Percentiles rank a stretch among this genome's conserved stretches.
Evolutionary conservation across 73 alveolate genomes (phyloP).

Genomic region (Paramecium pentaurelia): DNA sequence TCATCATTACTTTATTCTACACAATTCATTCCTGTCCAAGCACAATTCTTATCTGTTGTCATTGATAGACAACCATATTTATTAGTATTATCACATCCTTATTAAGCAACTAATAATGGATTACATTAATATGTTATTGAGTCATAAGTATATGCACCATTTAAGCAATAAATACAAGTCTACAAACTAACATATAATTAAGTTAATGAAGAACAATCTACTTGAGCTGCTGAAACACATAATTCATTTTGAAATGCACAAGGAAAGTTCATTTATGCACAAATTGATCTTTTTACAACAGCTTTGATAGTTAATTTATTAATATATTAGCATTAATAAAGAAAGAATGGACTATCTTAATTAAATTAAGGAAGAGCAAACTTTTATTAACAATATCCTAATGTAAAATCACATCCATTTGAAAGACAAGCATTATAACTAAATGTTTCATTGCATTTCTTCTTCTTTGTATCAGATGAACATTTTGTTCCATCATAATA

Average conservation of each 20-base stretch:
- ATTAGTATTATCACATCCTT: not conserved
- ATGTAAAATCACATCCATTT: slow-evolving; percentile 10
- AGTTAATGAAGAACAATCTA: not conserved
- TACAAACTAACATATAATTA: not conserved
- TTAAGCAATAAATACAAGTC: not conserved
- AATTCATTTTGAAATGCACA: not conserved
- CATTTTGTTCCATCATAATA: not conserved
- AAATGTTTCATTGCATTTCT: slow-evolving; percentile 1
- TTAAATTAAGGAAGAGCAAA: not conserved
- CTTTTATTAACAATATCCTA: not conserved
- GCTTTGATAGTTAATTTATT: not conserved
- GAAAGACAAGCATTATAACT: not conserved
- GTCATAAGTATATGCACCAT: not conserved
- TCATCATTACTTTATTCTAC: not conserved
- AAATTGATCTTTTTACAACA: not conserved
- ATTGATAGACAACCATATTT: not conserved
- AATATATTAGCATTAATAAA: not conserved
- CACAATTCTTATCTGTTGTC: not conserved
- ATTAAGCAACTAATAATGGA: not conserved
- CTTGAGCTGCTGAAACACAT: slow-evolving; percentile 17
- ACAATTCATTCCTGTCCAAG: not conserved
- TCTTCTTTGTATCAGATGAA: slow-evolving; percentile 1
- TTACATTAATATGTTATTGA: not conserved
- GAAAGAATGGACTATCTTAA: not conserved
- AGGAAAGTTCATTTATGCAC: slow-evolving; percentile 2